Conservation (phyloP, 2,329 filamentous ascomycete genomes). For the Aspergillus sp. region DNA sequence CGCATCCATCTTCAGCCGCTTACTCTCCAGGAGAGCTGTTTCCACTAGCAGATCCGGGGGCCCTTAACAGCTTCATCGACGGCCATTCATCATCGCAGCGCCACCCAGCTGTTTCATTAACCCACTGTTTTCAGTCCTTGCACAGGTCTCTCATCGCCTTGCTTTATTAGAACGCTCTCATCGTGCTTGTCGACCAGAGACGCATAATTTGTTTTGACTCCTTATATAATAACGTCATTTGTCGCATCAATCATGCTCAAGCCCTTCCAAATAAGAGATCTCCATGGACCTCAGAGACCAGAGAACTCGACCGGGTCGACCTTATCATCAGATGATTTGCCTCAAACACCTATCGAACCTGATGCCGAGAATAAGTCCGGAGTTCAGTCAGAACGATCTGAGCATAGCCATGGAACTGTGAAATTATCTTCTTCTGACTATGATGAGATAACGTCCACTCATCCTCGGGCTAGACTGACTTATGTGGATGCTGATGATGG, state of each 20-base stretch:
- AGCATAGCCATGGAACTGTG: slow-evolving; percentile 25
- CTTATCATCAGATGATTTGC: no score
- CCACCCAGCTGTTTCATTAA: no score
- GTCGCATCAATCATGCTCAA: slow-evolving; percentile 25
- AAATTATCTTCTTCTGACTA: slow-evolving; percentile 37
- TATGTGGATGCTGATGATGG: slow-evolving; percentile 42
- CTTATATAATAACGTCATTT: slow-evolving; percentile 3
- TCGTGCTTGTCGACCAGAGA: background rate
- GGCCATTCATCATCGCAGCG: no score
- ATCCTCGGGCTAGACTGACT: slow-evolving; percentile 36
- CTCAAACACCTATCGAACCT: no score
- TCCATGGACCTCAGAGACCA: slow-evolving; percentile 18
- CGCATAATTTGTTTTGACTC: background rate
- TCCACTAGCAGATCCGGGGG: no score
- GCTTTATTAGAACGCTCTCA: no score
- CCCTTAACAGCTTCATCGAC: no score
- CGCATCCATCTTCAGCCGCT: no score
- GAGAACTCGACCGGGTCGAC: slow-evolving; percentile 8
- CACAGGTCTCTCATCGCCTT: no score
- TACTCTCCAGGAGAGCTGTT: no score
- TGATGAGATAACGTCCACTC: slow-evolving; percentile 31
- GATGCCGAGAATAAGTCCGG: background rate
- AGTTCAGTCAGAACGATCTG: background rate
- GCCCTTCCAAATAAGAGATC: slow-evolving; percentile 34
- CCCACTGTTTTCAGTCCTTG: no score